These are phyloP conservation scores for Xylariomycetidae sp. DNA, from an alignment of 2,329 filamentous ascomycete species.

Conservation along the genomic window DNA sequence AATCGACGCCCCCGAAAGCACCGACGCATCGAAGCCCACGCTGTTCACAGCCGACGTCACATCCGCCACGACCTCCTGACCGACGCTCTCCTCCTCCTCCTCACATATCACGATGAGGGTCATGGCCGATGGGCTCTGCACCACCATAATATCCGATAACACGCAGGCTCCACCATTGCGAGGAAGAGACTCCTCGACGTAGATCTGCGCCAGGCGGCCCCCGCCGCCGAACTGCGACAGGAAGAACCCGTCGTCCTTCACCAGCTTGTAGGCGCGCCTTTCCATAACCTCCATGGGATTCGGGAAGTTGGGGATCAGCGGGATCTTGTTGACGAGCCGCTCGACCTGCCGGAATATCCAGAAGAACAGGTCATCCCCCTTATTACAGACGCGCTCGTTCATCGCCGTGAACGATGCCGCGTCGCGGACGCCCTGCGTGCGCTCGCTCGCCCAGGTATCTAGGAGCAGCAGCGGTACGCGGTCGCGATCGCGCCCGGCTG, in stretches of 20 bases:
- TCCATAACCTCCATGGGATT: constrained; percentile 10
- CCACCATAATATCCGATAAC: constrained; percentile 17
- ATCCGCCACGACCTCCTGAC: constrained; percentile 4
- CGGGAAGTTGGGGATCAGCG: constrained; percentile 7
- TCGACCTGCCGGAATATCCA: constrained; percentile 14
- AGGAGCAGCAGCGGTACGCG: no score
- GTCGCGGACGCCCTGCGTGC: constrained; percentile 12
- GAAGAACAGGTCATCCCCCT: constrained; percentile 13
- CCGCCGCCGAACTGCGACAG: constrained; percentile 13
- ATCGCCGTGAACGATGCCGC: constrained; percentile 15
- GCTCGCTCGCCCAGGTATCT: constrained; percentile 15
- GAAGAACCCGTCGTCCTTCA: constrained; percentile 15
- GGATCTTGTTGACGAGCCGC: constrained; percentile 8
- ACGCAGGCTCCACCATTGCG: constrained; percentile 1
- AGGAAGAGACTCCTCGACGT: constrained; percentile 9
- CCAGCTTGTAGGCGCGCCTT: constrained; percentile 10
- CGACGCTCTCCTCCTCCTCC: constrained; percentile 1
- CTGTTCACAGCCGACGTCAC: constrained; percentile 9
- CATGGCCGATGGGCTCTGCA: constrained; percentile 10
- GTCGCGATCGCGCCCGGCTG: no score
- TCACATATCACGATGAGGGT: constrained; percentile 11
- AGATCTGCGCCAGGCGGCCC: constrained; percentile 18
- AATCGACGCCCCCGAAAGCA: constrained; percentile 13
- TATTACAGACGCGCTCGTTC: constrained; percentile 20
- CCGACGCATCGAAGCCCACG: constrained; percentile 2